These are phyloP conservation scores for Colletotrichum gloeosporioides DNA, from an alignment of 2,329 filamentous ascomycete genomes.

Conservation along the genomic window DNA sequence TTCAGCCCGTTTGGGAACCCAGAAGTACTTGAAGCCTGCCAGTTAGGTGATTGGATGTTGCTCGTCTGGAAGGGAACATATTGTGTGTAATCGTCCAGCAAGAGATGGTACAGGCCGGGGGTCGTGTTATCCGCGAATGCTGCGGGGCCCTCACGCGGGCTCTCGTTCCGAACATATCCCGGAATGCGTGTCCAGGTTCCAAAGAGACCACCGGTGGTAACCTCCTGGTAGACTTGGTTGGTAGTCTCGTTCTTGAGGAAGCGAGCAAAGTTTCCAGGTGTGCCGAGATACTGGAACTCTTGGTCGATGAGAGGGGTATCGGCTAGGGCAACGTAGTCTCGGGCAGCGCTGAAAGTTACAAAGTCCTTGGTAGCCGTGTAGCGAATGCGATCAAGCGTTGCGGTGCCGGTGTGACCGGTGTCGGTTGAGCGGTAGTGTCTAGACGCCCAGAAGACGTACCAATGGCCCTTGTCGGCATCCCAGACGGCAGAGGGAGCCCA, in stretches of 20 bases:
- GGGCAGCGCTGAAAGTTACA: constrained; percentile 47
- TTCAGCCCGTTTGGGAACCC: constrained; percentile 49
- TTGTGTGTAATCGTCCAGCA: constrained; percentile 48
- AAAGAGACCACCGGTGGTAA: constrained; percentile 48
- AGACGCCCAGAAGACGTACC: constrained; percentile 54
- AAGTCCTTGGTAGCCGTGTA: constrained; percentile 59
- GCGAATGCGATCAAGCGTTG: constrained; percentile 47
- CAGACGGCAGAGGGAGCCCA: constrained; percentile 43
- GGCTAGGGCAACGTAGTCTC: constrained; percentile 46
- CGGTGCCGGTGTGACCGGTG: constrained; percentile 46
- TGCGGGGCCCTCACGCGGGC: constrained; percentile 40
- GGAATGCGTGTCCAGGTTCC: constrained; percentile 50
- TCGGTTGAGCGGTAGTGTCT: constrained; percentile 49
- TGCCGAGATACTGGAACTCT: constrained; percentile 49
- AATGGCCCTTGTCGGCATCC: constrained; percentile 39
- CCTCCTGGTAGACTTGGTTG: constrained; percentile 53
- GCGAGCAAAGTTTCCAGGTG: constrained; percentile 43
- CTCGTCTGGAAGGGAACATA: constrained; percentile 51
- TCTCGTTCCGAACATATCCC: constrained; percentile 36
- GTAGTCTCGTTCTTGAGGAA: constrained; percentile 58
- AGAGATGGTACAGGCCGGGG: constrained; percentile 40
- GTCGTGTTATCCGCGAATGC: constrained; percentile 41
- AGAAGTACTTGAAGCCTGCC: constrained; percentile 39
- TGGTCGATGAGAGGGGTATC: constrained; percentile 54
- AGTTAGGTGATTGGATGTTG: constrained; percentile 41